Evolutionary conservation across 371 early-diverging fungal species (phyloP).

Genomic region (Rhizopus arrhizus): DNA sequence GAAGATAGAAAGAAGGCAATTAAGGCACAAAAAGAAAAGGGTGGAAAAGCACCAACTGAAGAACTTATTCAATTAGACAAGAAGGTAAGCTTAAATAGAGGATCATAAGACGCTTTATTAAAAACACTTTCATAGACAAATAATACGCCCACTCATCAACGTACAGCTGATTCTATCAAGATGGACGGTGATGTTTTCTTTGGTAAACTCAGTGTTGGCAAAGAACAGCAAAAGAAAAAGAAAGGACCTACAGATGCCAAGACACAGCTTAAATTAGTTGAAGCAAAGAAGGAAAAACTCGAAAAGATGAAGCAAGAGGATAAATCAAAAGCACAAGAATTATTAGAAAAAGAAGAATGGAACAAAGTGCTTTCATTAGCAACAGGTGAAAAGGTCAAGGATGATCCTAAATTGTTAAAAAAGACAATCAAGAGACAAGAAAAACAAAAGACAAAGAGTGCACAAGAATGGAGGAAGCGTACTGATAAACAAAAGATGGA

Average conservation of each 20-base stretch:
- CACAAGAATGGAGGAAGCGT: slow-evolving; percentile 83
- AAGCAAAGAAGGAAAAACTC: slow-evolving; percentile 76
- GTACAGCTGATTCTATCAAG: slow-evolving; percentile 55
- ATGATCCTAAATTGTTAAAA: slow-evolving; percentile 86
- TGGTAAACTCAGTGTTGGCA: slow-evolving; percentile 73
- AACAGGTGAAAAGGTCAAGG: slow-evolving; percentile 88
- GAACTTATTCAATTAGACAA: slow-evolving; percentile 56
- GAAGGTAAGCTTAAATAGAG: slow-evolving; percentile 17
- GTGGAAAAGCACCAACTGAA: slow-evolving; percentile 50
- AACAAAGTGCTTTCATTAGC: slow-evolving; percentile 78
- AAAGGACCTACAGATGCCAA: slow-evolving; percentile 75
- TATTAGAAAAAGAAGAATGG: slow-evolving; percentile 83
- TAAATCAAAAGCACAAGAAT: slow-evolving; percentile 66
- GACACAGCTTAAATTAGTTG: slow-evolving; percentile 75
- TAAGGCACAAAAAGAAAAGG: slow-evolving; percentile 72
- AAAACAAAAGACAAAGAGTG: slow-evolving; percentile 80
- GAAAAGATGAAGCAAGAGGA: slow-evolving; percentile 71
- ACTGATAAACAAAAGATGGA: slow-evolving; percentile 64
- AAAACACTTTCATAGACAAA: slow-evolving; percentile 5
- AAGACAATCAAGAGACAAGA: slow-evolving; percentile 88
- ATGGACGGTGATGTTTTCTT: slow-evolving; percentile 68
- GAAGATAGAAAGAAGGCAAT: slow-evolving; percentile 68
- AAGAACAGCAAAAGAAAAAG: slow-evolving; percentile 57
- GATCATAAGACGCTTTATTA: background rate
- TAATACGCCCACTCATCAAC: slow-evolving; percentile 13